These are phyloP conservation scores for Astrothelium subdiscretum DNA, from an alignment of 495 filamentous ascomycete species.

Conservation along the genomic window DNA sequence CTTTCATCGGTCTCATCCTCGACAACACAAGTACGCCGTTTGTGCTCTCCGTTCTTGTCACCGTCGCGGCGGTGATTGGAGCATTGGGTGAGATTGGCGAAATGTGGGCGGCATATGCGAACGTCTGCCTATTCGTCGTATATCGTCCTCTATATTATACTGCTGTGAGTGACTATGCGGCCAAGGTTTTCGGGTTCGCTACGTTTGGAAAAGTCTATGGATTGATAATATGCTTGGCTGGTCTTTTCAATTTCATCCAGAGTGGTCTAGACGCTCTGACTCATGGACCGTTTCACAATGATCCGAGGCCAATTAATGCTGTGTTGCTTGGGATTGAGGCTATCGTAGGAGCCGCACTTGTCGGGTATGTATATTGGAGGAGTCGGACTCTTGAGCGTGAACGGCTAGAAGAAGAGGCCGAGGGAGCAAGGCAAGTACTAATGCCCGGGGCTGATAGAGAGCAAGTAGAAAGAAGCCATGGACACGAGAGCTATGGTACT, in stretches of 20 bases:
- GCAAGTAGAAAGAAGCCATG: conserved; percentile 10
- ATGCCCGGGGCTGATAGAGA: conserved; percentile 23
- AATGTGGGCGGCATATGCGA: conserved; percentile 61
- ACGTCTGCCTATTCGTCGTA: conserved; percentile 67
- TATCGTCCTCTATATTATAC: conserved; percentile 72
- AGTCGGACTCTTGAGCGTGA: conserved; percentile 21
- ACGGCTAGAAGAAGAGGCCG: conserved; percentile 26
- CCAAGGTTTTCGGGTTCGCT: conserved; percentile 91
- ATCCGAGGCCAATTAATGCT: conserved; percentile 74
- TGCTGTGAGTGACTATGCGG: conserved; percentile 71
- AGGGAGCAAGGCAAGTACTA: conserved; percentile 24
- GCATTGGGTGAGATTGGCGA: conserved; percentile 63
- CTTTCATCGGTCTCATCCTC: conserved; percentile 76
- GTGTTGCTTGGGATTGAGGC: conserved; percentile 49
- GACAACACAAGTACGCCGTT: conserved; percentile 65
- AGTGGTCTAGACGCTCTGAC: conserved; percentile 71
- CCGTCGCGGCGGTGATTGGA: conserved; percentile 64
- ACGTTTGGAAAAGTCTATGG: conserved; percentile 96
- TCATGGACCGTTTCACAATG: conserved; percentile 53
- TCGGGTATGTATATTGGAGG: conserved; percentile 27
- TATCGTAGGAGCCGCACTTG: conserved; percentile 29
- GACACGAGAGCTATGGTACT: conserved; percentile 8
- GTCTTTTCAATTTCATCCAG: conserved; percentile 80
- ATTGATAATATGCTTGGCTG: conserved; percentile 80
- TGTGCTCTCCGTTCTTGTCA: conserved; percentile 63